Conservation (phyloP, 2,329 filamentous ascomycete species). For the Monosporascus ibericus region DNA sequence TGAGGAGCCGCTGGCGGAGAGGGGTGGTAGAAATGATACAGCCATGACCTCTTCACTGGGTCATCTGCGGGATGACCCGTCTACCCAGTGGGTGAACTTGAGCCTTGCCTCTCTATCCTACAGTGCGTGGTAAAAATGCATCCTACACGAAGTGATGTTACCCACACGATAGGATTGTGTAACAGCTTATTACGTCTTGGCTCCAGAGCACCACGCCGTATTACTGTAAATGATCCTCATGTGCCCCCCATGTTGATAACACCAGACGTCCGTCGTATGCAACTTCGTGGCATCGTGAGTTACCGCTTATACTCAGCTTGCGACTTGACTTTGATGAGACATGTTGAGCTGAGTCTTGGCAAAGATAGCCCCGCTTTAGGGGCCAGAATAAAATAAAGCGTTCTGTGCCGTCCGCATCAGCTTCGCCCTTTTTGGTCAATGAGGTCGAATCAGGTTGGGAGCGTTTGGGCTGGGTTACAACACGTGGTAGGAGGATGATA, state of each 20-base stretch:
- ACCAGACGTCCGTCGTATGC: background rate
- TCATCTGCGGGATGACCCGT: background rate
- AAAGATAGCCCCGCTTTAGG: too few relatives aligned
- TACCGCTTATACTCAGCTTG: background rate
- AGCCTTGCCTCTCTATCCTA: background rate
- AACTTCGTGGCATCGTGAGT: background rate
- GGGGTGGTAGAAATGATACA: too few relatives aligned
- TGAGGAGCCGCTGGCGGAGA: too few relatives aligned
- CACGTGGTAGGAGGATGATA: background rate
- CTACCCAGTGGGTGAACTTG: background rate
- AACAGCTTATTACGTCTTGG: background rate
- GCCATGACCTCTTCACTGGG: too few relatives aligned
- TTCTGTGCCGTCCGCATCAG: background rate
- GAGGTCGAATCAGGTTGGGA: background rate
- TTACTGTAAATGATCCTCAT: background rate
- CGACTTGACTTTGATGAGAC: background rate
- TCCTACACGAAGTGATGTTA: background rate
- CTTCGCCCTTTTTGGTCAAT: background rate
- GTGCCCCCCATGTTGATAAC: background rate
- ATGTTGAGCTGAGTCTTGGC: background rate
- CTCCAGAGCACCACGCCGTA: background rate
- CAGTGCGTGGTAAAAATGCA: background rate
- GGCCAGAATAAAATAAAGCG: too few relatives aligned
- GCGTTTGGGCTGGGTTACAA: background rate
- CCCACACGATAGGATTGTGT: background rate